Conservation (phyloP, 768 basidiomycete species). For the Russula emetica region DNA sequence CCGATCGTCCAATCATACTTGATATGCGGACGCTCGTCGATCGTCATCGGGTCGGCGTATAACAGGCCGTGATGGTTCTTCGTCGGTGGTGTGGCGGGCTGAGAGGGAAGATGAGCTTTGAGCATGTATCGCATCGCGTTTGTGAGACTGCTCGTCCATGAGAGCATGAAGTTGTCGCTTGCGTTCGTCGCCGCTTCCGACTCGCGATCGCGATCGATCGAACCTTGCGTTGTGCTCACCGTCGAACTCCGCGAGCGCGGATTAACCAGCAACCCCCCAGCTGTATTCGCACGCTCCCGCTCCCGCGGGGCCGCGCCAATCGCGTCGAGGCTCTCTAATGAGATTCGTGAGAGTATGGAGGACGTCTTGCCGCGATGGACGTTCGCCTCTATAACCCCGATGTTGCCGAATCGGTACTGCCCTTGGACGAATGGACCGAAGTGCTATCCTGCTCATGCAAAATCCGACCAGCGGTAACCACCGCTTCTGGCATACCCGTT, state of each 20-base stretch:
- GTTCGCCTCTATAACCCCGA: constrained; percentile 38
- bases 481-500: constrained; percentile 35
- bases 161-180: constrained; percentile 32
- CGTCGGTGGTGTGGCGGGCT: constrained; percentile 32
- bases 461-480: constrained; percentile 43
- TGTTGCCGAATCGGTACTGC: constrained; percentile 16
- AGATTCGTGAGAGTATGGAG: constrained; percentile 39
- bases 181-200: not conserved
- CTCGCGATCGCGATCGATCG: constrained; percentile 1
- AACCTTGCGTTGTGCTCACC: constrained; percentile 14
- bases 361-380: constrained; percentile 40
- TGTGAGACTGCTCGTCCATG: constrained; percentile 51
- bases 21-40: constrained; percentile 75
- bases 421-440: constrained; percentile 31
- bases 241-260: constrained; percentile 19
- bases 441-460: constrained; percentile 43
- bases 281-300: not conserved
- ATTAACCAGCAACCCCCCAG: not conserved
- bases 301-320: constrained; percentile 26
- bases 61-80: constrained; percentile 52
- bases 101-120: constrained; percentile 36
- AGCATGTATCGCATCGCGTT: constrained; percentile 59
- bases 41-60: constrained; percentile 36
- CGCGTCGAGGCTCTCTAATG: constrained; percentile 40
- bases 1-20: constrained; percentile 79